A percentile compares a stretch with the other conserved stretches of the same genome.
Conservation (phyloP, 177 flowering plant species). For the Vitis hybrid region DNA sequence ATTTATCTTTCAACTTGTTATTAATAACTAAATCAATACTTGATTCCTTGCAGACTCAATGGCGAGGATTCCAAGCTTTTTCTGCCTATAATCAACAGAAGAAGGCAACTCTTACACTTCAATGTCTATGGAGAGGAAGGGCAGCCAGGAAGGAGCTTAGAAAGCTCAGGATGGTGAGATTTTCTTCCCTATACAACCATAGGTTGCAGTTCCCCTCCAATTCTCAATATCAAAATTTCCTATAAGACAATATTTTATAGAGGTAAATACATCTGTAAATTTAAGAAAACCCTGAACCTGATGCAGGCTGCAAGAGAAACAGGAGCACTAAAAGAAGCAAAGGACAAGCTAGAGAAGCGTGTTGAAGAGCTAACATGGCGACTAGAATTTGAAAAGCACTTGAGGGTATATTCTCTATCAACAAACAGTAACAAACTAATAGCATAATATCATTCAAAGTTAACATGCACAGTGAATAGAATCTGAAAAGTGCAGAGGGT, state of each 20-base stretch:
- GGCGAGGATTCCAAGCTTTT: slow-evolving; percentile 62
- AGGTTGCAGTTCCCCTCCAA: not conserved
- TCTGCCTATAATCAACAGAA: slow-evolving; percentile 49
- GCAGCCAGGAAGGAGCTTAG: slow-evolving; percentile 73
- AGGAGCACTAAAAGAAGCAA: slow-evolving; percentile 89
- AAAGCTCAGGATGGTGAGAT: slow-evolving; percentile 74
- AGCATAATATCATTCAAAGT: not conserved
- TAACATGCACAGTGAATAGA: not conserved
- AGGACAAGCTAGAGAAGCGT: slow-evolving; percentile 89
- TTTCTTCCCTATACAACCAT: slow-evolving; percentile 9
- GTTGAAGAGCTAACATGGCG: slow-evolving; percentile 93
- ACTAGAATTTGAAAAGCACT: slow-evolving; percentile 72
- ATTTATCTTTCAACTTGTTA: not conserved
- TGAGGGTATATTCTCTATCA: slow-evolving; percentile 48
- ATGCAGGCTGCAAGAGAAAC: slow-evolving; percentile 87
- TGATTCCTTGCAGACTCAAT: slow-evolving; percentile 50
- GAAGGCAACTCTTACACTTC: slow-evolving; percentile 58
- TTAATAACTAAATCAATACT: not conserved
- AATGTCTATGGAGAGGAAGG: slow-evolving; percentile 84
- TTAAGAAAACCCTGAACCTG: not conserved
- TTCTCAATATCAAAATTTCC: no score
- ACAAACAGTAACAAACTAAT: not conserved
- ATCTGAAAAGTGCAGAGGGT: not conserved
- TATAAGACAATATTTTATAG: not conserved
- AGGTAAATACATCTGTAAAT: not conserved